Conservation (phyloP, 495 filamentous ascomycete genomes). For the Astrothelium subdiscretum region DNA sequence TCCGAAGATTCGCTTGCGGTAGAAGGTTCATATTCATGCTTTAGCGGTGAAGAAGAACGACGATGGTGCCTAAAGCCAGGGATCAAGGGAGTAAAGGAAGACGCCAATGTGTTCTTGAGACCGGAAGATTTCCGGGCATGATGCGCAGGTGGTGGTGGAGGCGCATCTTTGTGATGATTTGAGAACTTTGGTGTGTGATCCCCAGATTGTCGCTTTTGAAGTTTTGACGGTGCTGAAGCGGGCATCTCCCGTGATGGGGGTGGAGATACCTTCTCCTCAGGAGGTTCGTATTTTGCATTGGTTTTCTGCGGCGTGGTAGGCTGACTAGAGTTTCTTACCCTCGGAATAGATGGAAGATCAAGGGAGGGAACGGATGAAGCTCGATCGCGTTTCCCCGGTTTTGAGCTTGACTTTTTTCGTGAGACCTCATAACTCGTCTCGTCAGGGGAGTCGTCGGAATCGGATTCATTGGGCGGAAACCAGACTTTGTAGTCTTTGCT, state of each 20-base stretch:
- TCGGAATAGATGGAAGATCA: slow-evolving; percentile 47
- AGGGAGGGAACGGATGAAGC: slow-evolving; percentile 47
- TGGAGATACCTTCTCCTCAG: neutral
- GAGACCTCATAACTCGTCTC: neutral
- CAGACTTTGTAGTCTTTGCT: slow-evolving; percentile 30
- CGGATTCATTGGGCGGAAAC: slow-evolving; percentile 17
- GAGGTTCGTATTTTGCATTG: slow-evolving; percentile 1
- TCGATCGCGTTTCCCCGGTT: slow-evolving; percentile 29
- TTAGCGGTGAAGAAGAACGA: slow-evolving; percentile 82
- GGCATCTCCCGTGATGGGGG: slow-evolving; percentile 11
- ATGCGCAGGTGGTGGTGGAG: slow-evolving; percentile 35
- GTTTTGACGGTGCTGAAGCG: slow-evolving; percentile 26
- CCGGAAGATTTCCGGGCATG: slow-evolving; percentile 15
- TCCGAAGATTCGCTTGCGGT: slow-evolving; percentile 50
- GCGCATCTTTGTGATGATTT: slow-evolving; percentile 6
- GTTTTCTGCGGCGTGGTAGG: slow-evolving; percentile 23
- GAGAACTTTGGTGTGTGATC: neutral
- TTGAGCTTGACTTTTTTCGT: neutral
- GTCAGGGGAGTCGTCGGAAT: slow-evolving; percentile 4
- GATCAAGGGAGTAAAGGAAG: slow-evolving; percentile 24
- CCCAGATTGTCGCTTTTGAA: slow-evolving; percentile 20
- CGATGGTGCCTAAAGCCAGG: slow-evolving; percentile 34
- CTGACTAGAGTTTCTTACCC: slow-evolving; percentile 39
- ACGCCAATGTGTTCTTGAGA: slow-evolving; percentile 1
- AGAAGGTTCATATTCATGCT: slow-evolving; percentile 95